phyloP scores from a whole-genome alignment of 2,329 filamentous ascomycete genomes.

The Knufia petricola region DNA sequence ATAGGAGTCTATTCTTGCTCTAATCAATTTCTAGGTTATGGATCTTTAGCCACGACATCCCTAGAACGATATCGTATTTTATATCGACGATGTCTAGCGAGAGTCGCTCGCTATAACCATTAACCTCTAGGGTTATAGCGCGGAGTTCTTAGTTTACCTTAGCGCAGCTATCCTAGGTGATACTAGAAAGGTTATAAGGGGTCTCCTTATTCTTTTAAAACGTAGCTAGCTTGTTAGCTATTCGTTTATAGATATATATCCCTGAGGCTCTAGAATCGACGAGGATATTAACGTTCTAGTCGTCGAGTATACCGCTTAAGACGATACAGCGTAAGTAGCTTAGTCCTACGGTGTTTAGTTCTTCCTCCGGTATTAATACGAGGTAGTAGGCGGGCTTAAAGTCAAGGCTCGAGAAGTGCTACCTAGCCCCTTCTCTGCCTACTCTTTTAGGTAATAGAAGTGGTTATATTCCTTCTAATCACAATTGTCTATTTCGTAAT shows the following conservation, averaged over 20 bases:
- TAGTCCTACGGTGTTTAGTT: background rate
- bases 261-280: background rate
- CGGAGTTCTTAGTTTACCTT: background rate
- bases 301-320: background rate
- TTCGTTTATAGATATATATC: background rate
- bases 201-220: background rate
- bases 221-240: background rate
- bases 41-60: constrained; percentile 2
- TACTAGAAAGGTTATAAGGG: background rate
- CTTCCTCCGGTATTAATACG: no score
- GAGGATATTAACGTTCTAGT: background rate
- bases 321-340: background rate
- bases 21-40: background rate
- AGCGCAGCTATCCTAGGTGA: background rate
- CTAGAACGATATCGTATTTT: background rate
- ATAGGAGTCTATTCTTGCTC: background rate
- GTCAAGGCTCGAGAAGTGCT: background rate
- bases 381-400: background rate
- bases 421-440: background rate
- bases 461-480: background rate
- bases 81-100: background rate
- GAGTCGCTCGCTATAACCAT: constrained; percentile 1
- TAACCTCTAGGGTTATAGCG: background rate
- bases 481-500: background rate
- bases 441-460: background rate